Evolutionary conservation across 2,329 filamentous ascomycete species (phyloP), one percentile per base, ranked within the genome.

Genomic region (Eutypella sp.): DNA sequence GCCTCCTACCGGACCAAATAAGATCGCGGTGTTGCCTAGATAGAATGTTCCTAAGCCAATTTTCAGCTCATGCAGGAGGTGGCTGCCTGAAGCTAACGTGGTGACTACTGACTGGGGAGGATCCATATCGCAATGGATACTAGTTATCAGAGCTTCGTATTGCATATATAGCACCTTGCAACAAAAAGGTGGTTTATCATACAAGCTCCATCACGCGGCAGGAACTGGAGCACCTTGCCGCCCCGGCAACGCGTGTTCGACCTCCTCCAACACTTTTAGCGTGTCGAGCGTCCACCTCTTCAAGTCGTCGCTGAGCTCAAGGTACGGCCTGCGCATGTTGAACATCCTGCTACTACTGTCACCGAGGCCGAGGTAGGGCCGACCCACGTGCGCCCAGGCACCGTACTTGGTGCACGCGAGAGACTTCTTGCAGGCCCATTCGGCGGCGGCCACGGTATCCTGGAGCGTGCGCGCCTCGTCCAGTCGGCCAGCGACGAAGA

Each of bases 391-490:
- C 48, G 67, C 59, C 55, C 67, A 70, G 0, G 69, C 66, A 5
- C 67, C 72, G 44, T 68, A 76, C 51, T 75, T 76, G 0, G 72
- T 75, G 7, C 64, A 57, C 0, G 69, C 64, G 20, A 76, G 66
- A 0, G 69, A 66, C 57, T 75, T 73, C 55, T 75, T 75, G 50
- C 73, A 76, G 0, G 73, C 72, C 65, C 70, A 73, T 49, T 76
- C 73, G 1, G 72, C 72, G 40, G 71, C 67, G 2, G 73, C 70
- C 0, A 75, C 67, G 3, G 67, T 48, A 3, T 65, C 65, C 40
- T 75, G 73, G 23, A 74, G 52, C 22, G 54, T 57, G 18, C 54
- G 58, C 1, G 70, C 69, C 41, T 71, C 67, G 0, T 68, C 62
- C 1, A 61, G 40, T 45, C 61, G 59, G 0, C 69, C 70, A 0